Percentiles rank a stretch among this genome's conserved stretches.
These are phyloP conservation scores for Camelina neglecta DNA, from an alignment of 345 rosid genomes.

Conservation along the genomic window DNA sequence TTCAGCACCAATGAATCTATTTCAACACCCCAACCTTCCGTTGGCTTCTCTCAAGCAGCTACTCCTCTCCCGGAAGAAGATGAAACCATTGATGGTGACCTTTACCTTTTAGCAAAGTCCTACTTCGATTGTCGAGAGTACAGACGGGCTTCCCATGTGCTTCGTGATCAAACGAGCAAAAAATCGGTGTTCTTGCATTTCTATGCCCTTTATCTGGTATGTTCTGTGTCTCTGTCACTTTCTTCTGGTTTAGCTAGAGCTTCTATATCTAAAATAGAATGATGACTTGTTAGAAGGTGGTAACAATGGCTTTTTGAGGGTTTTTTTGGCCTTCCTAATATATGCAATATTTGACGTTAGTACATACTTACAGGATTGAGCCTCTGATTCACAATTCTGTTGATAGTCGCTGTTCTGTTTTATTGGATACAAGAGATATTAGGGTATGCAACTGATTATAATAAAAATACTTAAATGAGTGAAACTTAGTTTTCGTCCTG, in stretches of 20 bases:
- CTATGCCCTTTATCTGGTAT: constrained; percentile 92
- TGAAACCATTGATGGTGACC: constrained; percentile 73
- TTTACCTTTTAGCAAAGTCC: constrained; percentile 87
- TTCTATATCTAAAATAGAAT: background rate
- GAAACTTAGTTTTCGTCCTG: constrained; percentile 16
- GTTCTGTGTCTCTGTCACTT: constrained; percentile 31
- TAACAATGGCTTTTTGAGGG: background rate
- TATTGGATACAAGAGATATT: constrained; percentile 6
- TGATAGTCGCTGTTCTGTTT: background rate
- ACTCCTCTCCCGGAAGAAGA: constrained; percentile 89
- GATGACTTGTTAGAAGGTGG: background rate
- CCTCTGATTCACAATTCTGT: background rate
- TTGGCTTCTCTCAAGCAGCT: constrained; percentile 74
- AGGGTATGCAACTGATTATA: constrained; percentile 10
- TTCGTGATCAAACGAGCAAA: constrained; percentile 77
- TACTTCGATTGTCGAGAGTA: constrained; percentile 90
- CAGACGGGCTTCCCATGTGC: constrained; percentile 81
- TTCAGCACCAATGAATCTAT: constrained; percentile 77
- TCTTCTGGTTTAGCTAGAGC: constrained; percentile 28
- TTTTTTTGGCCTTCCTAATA: background rate
- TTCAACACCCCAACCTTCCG: constrained; percentile 69
- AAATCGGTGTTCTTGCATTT: constrained; percentile 84
- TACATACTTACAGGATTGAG: constrained; percentile 3
- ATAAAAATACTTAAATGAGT: background rate
- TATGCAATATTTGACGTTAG: background rate